Conservation (phyloP, 352 stramenopile species). For the Pythium apleroticum region DNA sequence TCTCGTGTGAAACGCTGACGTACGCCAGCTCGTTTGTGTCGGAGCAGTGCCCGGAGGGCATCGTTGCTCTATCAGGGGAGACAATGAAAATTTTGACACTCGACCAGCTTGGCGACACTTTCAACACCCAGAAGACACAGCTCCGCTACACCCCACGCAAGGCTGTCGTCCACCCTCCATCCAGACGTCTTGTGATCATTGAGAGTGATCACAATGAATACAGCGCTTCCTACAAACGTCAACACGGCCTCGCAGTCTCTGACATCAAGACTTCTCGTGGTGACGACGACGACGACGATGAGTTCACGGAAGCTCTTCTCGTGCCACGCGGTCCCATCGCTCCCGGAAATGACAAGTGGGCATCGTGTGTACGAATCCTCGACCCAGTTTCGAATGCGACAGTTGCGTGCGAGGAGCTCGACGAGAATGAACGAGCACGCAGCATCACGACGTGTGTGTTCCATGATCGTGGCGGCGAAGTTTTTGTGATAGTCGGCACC, state of each 20-base stretch:
- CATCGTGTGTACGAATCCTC: slow-evolving; percentile 97
- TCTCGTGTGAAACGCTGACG: slow-evolving; percentile 95
- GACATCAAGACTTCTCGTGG: slow-evolving; percentile 42
- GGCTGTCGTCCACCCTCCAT: slow-evolving; percentile 90
- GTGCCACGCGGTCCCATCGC: slow-evolving; percentile 62
- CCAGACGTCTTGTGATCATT: slow-evolving; percentile 93
- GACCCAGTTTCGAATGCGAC: slow-evolving; percentile 92
- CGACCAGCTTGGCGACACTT: slow-evolving; percentile 94
- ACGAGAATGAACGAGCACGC: slow-evolving; percentile 92
- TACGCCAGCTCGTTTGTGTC: slow-evolving; percentile 96
- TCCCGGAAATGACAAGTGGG: slow-evolving; percentile 88
- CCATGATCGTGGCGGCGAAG: slow-evolving; percentile 94
- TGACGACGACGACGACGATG: slow-evolving; percentile 89
- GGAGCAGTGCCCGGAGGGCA: slow-evolving; percentile 94
- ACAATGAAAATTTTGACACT: slow-evolving; percentile 98
- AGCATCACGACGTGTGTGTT: slow-evolving; percentile 95
- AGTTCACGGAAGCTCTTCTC: slow-evolving; percentile 72
- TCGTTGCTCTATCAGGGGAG: slow-evolving; percentile 95
- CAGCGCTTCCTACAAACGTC: slow-evolving; percentile 89
- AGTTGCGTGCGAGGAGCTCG: slow-evolving; percentile 91
- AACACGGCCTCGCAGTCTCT: slow-evolving; percentile 62
- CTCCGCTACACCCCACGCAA: slow-evolving; percentile 98
- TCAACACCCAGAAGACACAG: slow-evolving; percentile 95
- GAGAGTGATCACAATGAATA: slow-evolving; percentile 98
- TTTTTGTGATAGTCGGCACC: slow-evolving; percentile 96